Percentiles rank a stretch among this genome's conserved stretches.
Evolutionary conservation across 805 yeast species (phyloP).

Genomic region (Blastobotrys parvus): DNA sequence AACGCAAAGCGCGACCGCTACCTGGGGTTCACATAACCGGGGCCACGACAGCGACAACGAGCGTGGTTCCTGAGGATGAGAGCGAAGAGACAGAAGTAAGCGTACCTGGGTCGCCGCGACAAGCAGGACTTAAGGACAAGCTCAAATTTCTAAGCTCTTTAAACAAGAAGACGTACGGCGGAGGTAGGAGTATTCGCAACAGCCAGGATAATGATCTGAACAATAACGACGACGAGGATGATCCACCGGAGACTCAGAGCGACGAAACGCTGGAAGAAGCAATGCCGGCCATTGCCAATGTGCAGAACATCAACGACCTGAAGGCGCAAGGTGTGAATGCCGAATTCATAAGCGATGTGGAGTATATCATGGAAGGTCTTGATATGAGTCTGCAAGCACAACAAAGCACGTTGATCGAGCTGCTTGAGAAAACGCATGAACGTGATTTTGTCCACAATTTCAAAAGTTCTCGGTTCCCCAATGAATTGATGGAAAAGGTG

Average conservation of each 20-base stretch:
- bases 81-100: too few species aligned
- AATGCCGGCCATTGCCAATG: neutral
- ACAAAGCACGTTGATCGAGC: constrained; percentile 10
- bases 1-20: too few species aligned
- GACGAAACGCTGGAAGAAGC: neutral
- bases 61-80: too few species aligned
- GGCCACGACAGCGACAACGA: too few species aligned
- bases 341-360: constrained; percentile 8
- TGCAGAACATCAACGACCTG: constrained; percentile 10
- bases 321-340: constrained; percentile 12
- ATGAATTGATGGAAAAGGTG: constrained; percentile 4
- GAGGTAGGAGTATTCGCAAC: neutral
- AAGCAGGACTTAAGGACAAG: neutral
- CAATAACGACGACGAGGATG: neutral
- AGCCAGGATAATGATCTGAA: neutral
- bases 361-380: constrained; percentile 12
- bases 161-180: neutral
- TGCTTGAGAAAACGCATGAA: constrained; percentile 7
- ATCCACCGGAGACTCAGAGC: neutral
- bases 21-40: too few species aligned
- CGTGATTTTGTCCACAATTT: constrained; percentile 10
- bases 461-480: constrained; percentile 10
- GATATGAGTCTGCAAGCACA: constrained; percentile 1
- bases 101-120: too few species aligned
- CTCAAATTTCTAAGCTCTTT: neutral